Evolutionary conservation across 2,329 filamentous ascomycete species (phyloP), one percentile per base, ranked within the genome.

Genomic region (Exserohilum rostratum): DNA sequence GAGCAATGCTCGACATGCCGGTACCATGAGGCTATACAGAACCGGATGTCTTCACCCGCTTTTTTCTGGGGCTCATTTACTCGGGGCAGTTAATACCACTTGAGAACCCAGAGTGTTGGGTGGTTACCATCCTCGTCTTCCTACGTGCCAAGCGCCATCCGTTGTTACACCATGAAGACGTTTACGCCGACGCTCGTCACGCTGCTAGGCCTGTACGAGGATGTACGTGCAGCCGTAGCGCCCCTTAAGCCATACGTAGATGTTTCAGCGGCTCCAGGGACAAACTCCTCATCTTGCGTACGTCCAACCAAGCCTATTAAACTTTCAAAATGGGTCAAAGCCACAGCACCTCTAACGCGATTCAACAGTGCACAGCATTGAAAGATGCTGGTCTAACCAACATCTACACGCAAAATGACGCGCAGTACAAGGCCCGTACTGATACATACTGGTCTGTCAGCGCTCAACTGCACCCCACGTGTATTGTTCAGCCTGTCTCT

Each of bases 401-500:
- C 22, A 45, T 67, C 12, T 50, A 61, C 5, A 65, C 61, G 38
- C 47, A 56, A 5, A 50, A 46, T 30, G 50, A 59, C 20, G 52
- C 53, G 18, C 46, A 57, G 18, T 68, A 68, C 46, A 43, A 47
- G 6, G 46, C 42, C 27, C 61, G 64, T 10, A 67, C 55, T 5
- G 43, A 37, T 3, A 68, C 64, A 9, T 70, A 70, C 53, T 70
- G 58, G 61, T 67, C 67, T 0, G 61, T 65, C 39, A 67, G 60
- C 20, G 62, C 67, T 11, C 66, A 66, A n/a, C 43, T 70, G 17
- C 50, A 34, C 1, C 73, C 71, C 5, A 54, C 52, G 43, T 76
- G 72, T 40, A 64, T 75, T 20, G 58, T 75, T 6, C 67, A 69
- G 42, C 71, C 71, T 3, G 46, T 43, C 6, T 63, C 60, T 20